Evolutionary conservation across 2,329 filamentous ascomycete genomes (phyloP).

Genomic region (Fusarium sp.): DNA sequence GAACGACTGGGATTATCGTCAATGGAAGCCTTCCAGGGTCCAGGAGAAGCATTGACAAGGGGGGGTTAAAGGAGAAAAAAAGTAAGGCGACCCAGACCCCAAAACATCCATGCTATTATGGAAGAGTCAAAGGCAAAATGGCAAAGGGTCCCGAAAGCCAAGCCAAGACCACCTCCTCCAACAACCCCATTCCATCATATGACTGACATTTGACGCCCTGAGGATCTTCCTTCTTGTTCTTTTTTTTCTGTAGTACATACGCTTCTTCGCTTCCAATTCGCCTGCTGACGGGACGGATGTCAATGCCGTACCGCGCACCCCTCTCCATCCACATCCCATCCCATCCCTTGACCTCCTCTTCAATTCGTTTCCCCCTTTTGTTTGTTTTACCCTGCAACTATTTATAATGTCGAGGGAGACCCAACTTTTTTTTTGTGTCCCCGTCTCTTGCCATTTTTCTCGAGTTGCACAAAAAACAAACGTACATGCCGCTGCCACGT

Average conservation of each 20-base stretch:
- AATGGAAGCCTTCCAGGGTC: neutral
- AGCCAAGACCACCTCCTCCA: constrained; percentile 4
- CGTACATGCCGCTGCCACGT: constrained; percentile 28
- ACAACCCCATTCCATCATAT: constrained; percentile 26
- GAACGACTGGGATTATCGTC: neutral
- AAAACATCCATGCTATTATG: neutral
- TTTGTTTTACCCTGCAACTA: constrained; percentile 11
- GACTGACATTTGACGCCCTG: constrained; percentile 25
- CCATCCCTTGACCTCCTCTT: constrained; percentile 9
- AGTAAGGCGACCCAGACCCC: constrained; percentile 9
- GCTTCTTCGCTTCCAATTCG: neutral
- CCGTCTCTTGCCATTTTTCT: constrained; percentile 1
- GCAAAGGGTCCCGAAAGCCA: neutral
- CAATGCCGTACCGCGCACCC: constrained; percentile 31
- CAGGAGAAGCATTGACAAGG: neutral
- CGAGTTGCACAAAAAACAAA: constrained; percentile 19
- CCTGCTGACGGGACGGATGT: constrained; percentile 18
- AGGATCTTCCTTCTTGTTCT: constrained; percentile 14
- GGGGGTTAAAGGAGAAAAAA: neutral
- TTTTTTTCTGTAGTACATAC: neutral
- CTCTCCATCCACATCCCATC: constrained; percentile 16
- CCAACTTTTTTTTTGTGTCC: neutral
- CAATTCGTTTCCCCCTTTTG: constrained; percentile 29
- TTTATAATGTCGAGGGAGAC: constrained; percentile 31
- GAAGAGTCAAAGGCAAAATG: neutral